Evolutionary conservation across 192 early-diverging fungal species (phyloP).

Genomic region (Coemansia sp.): DNA sequence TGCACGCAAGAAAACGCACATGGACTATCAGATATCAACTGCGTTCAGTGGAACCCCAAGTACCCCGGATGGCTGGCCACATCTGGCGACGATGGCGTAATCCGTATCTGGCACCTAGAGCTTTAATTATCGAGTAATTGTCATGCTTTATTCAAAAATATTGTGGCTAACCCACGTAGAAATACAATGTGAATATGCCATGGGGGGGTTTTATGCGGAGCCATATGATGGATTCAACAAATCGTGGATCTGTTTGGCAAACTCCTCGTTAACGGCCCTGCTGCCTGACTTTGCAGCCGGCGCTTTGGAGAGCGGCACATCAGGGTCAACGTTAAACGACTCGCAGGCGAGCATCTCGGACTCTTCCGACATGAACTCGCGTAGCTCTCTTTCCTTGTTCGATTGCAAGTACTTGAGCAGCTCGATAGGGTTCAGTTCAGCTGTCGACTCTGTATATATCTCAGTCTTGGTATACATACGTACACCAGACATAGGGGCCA

Average conservation of each 20-base stretch:
- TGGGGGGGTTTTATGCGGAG: constrained; percentile 11
- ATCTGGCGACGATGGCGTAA: constrained; percentile 88
- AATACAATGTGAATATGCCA: constrained; percentile 3
- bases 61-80: constrained; percentile 76
- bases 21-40: constrained; percentile 88
- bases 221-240: constrained; percentile 40
- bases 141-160: not conserved
- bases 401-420: constrained; percentile 43
- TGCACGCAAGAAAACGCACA: constrained; percentile 68
- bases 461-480: constrained; percentile 34
- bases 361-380: constrained; percentile 43
- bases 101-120: constrained; percentile 76
- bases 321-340: constrained; percentile 29
- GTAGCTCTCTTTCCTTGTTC: constrained; percentile 21
- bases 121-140: constrained; percentile 3
- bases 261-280: constrained; percentile 45
- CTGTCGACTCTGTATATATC: constrained; percentile 15
- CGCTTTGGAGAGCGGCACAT: constrained; percentile 8
- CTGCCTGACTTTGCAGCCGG: not conserved
- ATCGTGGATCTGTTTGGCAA: constrained; percentile 47
- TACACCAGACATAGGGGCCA: not conserved
- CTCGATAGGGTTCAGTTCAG: constrained; percentile 35
- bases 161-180: not conserved
- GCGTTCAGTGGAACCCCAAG: constrained; percentile 81
- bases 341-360: constrained; percentile 34